Evolutionary conservation across 345 rosid species (phyloP).

Genomic region (Linum usitatissimum): DNA sequence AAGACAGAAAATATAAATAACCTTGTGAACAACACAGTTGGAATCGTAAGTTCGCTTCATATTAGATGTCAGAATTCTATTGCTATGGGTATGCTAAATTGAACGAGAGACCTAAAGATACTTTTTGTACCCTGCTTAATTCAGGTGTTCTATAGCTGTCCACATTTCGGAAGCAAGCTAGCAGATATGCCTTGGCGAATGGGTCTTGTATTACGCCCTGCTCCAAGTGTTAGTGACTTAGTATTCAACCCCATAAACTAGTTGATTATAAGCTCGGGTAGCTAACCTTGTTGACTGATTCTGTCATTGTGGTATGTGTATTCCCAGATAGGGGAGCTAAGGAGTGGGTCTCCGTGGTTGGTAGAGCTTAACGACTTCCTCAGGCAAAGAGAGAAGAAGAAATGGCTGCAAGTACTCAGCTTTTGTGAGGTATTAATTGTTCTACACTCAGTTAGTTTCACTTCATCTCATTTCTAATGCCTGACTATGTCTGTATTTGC

Average conservation of each 20-base stretch:
- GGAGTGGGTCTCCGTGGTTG: slow-evolving; percentile 88
- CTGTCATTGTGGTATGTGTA: slow-evolving; percentile 8
- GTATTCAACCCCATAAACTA: not conserved
- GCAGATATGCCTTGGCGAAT: slow-evolving; percentile 99
- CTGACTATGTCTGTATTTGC: not conserved
- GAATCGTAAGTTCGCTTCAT: slow-evolving; percentile 49
- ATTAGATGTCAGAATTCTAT: slow-evolving; percentile 1
- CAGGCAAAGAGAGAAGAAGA: slow-evolving; percentile 72
- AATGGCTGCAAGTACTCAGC: slow-evolving; percentile 73
- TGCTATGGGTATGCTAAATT: not conserved
- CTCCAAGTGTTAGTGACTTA: slow-evolving; percentile 64
- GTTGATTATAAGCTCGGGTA: slow-evolving; percentile 1
- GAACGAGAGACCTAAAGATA: slow-evolving; percentile 6
- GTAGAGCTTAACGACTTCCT: slow-evolving; percentile 75
- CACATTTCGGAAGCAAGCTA: slow-evolving; percentile 94
- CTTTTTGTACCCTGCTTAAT: slow-evolving; percentile 8
- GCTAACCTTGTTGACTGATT: slow-evolving; percentile 7
- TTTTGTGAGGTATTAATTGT: slow-evolving; percentile 70
- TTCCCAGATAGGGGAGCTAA: slow-evolving; percentile 72
- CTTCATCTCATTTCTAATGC: not conserved
- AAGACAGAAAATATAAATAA: slow-evolving; percentile 63
- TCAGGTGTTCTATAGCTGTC: slow-evolving; percentile 96
- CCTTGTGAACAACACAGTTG: slow-evolving; percentile 80
- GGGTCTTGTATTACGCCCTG: slow-evolving; percentile 94
- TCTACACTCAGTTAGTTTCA: not conserved